A percentile compares a stretch with the other conserved stretches of the same genome.
Evolutionary conservation across 2,329 filamentous ascomycete species (phyloP).

Genomic region (Parastagonospora avenae): DNA sequence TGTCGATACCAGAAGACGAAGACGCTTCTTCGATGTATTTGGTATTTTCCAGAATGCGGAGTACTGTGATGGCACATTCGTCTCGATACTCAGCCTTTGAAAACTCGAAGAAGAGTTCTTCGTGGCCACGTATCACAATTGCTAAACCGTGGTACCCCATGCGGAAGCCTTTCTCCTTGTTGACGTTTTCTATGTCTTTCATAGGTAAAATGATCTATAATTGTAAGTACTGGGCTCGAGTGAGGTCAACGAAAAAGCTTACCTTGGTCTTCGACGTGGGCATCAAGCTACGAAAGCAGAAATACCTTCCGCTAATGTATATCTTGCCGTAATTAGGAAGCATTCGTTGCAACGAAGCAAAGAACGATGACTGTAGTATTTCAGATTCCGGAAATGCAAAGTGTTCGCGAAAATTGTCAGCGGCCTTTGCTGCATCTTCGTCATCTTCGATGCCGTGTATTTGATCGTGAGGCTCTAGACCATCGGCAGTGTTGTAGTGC

Average conservation of each 20-base stretch:
- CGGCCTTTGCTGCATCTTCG: conserved; percentile 59
- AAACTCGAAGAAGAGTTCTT: conserved; percentile 97
- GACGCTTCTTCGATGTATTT: conserved; percentile 72
- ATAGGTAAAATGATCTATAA: conserved; percentile 76
- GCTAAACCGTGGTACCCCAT: conserved; percentile 90
- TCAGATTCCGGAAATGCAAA: conserved; percentile 88
- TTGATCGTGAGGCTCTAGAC: conserved; percentile 67
- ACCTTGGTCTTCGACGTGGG: conserved; percentile 86
- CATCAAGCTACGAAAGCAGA: conserved; percentile 91
- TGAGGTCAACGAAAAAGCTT: conserved; percentile 10
- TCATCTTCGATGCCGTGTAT: conserved; percentile 62
- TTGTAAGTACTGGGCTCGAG: conserved; percentile 7
- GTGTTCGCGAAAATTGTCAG: conserved; percentile 79
- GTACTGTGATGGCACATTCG: conserved; percentile 82
- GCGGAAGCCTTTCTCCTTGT: conserved; percentile 93
- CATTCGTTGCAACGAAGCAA: conserved; percentile 87
- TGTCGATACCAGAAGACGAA: conserved; percentile 70
- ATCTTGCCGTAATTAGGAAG: conserved; percentile 95
- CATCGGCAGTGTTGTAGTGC: conserved; percentile 80
- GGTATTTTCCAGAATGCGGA: conserved; percentile 75
- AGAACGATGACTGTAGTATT: conserved; percentile 85
- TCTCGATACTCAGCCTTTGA: conserved; percentile 76
- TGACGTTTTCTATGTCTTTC: conserved; percentile 88
- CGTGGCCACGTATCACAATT: conserved; percentile 89
- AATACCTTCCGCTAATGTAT: conserved; percentile 84